Evolutionary conservation across 108 stramenopile genomes (phyloP), one percentile per base, ranked within the genome.

Genomic region (Aureococcus anophagefferens): DNA sequence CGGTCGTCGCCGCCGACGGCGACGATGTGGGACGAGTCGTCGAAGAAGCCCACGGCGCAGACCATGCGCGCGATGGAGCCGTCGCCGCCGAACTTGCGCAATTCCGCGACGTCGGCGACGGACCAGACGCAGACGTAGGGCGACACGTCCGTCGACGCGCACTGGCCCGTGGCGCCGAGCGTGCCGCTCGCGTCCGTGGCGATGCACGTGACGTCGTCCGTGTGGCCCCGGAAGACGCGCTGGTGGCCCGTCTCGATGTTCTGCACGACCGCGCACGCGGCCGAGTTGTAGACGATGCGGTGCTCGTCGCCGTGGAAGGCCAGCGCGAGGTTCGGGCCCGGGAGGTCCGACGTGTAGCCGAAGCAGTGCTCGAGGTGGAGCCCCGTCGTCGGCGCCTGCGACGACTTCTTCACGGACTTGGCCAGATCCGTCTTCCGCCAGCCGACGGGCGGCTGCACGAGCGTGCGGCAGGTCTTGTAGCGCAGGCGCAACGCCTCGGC

Each of bases 1-100:
- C 37, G 35, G 72, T 72, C 64, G 65, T 72, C 72, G n/a, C 72
- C 72, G 17, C 72, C 72, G 30, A 72, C 64, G 35, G 34, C 64
- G 31, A 32, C 64, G 25, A 72, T 4, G 32, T 66, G 40, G 25
- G 63, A 37, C 30, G 33, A 35, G 64, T 72, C 64, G 65, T 62
- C 62, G 35, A 37, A 66, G 34, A 72, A 65, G 5, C 35, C 40
- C 9, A 46, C 9, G 30, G 65, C 64, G 30, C 64, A 37, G 40
- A 66, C 72, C 72, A 72, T 72, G 36, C 72, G 30, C 40, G 44
- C 44, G 44, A 72, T 33, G 65, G 63, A 66, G 3, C 72, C 72
- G 37, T 72, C 51, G 21, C 51, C 65, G 44, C 65, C 72, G 45
- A 66, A 65, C 11, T 36, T 21, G 30, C 31, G 36, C 34, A 72